These are phyloP conservation scores for Kalmusia sp. DNA, from an alignment of 2,329 filamentous ascomycete genomes.

Conservation along the genomic window DNA sequence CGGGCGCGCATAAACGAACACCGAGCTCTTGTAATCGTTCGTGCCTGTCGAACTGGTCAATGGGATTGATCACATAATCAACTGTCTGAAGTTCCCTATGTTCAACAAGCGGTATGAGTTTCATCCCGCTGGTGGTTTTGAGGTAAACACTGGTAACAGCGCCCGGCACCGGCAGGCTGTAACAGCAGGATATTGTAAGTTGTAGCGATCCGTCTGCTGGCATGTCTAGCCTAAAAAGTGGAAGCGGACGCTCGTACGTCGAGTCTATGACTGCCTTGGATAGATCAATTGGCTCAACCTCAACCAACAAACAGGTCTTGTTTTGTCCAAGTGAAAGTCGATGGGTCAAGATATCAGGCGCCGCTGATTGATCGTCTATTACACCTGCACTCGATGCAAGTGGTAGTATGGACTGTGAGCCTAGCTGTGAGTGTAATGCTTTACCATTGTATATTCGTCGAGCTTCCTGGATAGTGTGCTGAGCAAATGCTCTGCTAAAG, in stretches of 20 bases:
- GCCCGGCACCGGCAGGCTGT: not conserved
- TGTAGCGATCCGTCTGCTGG: slow-evolving; percentile 30
- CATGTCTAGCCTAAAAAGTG: slow-evolving; percentile 45
- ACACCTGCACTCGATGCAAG: slow-evolving; percentile 7
- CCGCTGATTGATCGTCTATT: not conserved
- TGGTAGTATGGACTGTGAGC: slow-evolving; percentile 44
- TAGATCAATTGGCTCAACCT: slow-evolving; percentile 9
- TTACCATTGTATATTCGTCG: slow-evolving; percentile 21
- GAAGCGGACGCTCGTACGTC: slow-evolving; percentile 20
- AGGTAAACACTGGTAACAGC: slow-evolving; percentile 22
- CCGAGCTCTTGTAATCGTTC: slow-evolving; percentile 34
- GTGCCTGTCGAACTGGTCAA: not conserved
- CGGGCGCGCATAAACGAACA: slow-evolving; percentile 17
- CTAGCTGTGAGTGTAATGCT: slow-evolving; percentile 37
- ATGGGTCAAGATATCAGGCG: slow-evolving; percentile 18
- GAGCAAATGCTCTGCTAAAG: slow-evolving; percentile 42
- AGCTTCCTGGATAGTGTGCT: slow-evolving; percentile 18
- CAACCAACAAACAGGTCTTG: slow-evolving; percentile 26
- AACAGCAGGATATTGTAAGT: slow-evolving; percentile 20
- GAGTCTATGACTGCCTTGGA: not conserved
- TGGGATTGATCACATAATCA: not conserved
- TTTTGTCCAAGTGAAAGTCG: slow-evolving; percentile 17
- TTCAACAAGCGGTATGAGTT: slow-evolving; percentile 6
- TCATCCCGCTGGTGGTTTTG: slow-evolving; percentile 13
- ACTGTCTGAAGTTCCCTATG: not conserved